Evolutionary conservation across 1,139 yeast genomes (phyloP).

Genomic region (Citeromyces siamensis): DNA sequence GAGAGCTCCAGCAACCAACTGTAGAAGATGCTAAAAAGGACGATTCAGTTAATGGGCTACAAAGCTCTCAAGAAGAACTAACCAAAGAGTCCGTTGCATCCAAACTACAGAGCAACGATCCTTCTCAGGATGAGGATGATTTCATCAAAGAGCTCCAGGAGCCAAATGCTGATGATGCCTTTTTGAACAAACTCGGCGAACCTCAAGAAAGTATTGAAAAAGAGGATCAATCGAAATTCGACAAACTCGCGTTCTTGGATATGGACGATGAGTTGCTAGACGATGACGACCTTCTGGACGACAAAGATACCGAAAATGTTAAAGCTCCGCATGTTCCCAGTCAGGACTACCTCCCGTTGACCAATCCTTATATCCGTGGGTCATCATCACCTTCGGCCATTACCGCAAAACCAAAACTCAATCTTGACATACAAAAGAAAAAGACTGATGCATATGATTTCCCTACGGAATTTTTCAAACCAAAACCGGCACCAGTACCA

Average conservation of each 20-base stretch:
- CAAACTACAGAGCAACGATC: no score
- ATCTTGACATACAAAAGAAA: conserved; percentile 32
- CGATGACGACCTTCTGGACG: conserved; percentile 21
- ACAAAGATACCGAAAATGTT: conserved; percentile 21
- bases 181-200: conserved; percentile 4
- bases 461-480: conserved; percentile 46
- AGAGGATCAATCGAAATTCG: conserved; percentile 5
- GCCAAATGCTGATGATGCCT: conserved; percentile 9
- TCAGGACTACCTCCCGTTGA: no score
- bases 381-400: not conserved
- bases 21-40: no score
- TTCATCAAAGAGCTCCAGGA: conserved; percentile 8
- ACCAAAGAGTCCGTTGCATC: no score
- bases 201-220: not conserved
- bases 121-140: conserved; percentile 20
- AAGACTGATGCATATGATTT: conserved; percentile 73
- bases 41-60: no score
- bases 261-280: conserved; percentile 31
- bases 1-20: not conserved
- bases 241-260: conserved; percentile 25
- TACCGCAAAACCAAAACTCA: conserved; percentile 8
- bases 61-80: no score
- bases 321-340: no score
- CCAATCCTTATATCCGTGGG: no score
- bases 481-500: conserved; percentile 20